Evolutionary conservation across 805 yeast genomes (phyloP).

Genomic region (Grigorovia jiainica): DNA sequence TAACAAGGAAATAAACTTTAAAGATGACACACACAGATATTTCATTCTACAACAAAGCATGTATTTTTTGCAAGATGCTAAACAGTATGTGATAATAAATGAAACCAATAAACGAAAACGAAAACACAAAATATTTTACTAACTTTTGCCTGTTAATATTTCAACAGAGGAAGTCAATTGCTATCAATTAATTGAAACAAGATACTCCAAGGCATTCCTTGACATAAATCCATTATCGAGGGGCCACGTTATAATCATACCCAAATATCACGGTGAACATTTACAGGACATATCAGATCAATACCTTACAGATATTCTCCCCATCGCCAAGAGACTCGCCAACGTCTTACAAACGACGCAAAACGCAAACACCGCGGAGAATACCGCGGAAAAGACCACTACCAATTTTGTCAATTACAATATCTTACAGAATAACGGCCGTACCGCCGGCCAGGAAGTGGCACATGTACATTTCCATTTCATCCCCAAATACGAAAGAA

Average conservation of each 20-base stretch:
- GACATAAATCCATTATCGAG: conserved; percentile 90
- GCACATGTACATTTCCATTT: conserved; percentile 95
- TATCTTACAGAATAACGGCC: conserved; percentile 82
- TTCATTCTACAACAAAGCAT: conserved; percentile 39
- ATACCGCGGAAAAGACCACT: conserved; percentile 45
- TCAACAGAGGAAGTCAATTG: conserved; percentile 95
- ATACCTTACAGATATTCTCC: conserved; percentile 72
- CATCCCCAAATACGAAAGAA: conserved; percentile 72
- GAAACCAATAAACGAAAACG: neutral
- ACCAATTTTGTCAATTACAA: conserved; percentile 30
- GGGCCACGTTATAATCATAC: conserved; percentile 84
- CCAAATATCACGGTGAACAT: conserved; percentile 87
- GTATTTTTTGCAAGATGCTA: conserved; percentile 89
- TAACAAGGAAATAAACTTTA: no score
- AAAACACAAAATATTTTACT: neutral
- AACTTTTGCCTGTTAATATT: no score
- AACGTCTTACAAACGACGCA: conserved; percentile 46
- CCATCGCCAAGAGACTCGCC: conserved; percentile 83
- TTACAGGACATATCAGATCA: conserved; percentile 90
- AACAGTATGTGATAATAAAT: conserved; percentile 41
- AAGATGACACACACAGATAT: neutral
- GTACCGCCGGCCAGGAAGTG: conserved; percentile 89
- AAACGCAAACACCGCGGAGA: neutral
- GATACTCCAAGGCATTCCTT: conserved; percentile 68
- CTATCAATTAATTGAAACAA: conserved; percentile 77